phyloP scores from a whole-genome alignment of 1,284 basidiomycete species.

The Uromyces viciae-fabae region DNA sequence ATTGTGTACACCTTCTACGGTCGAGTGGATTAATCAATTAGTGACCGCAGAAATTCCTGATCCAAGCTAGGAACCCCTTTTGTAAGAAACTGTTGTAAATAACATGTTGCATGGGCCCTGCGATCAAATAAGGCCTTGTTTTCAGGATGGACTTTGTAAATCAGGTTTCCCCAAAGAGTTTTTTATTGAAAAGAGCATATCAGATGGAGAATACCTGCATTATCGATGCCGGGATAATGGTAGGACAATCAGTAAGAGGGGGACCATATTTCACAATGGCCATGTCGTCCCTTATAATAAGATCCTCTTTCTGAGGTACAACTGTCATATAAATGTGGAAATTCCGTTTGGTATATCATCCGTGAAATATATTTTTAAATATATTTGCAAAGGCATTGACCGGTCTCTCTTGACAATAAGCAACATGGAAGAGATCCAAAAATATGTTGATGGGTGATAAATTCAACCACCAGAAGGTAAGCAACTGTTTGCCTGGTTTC shows the following conservation, averaged over 20 bases:
- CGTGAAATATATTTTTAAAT: constrained; percentile 60
- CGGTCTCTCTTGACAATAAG: constrained; percentile 48
- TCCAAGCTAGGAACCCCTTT: constrained; percentile 54
- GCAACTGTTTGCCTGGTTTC: background rate
- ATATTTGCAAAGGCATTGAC: constrained; percentile 60
- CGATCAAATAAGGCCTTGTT: constrained; percentile 13
- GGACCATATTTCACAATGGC: background rate
- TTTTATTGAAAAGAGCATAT: constrained; percentile 54
- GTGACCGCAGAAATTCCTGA: constrained; percentile 59
- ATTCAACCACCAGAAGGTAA: constrained; percentile 55
- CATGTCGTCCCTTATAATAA: constrained; percentile 53
- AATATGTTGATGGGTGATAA: constrained; percentile 56
- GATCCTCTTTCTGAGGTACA: background rate
- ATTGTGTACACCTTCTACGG: background rate
- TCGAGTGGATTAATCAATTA: constrained; percentile 55
- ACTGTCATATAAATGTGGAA: constrained; percentile 46
- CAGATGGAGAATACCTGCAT: constrained; percentile 51
- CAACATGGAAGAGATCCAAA: constrained; percentile 55
- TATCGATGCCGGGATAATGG: background rate
- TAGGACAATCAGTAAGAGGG: background rate
- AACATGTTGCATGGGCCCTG: constrained; percentile 61
- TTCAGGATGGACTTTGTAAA: constrained; percentile 53
- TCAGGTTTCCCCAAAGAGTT: constrained; percentile 57
- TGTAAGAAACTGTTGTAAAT: constrained; percentile 54
- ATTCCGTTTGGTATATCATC: constrained; percentile 53